Base-by-base conservation (phyloP, 768 basidiomycete genomes). In the Tricholoma hemisulphureum region DNA sequence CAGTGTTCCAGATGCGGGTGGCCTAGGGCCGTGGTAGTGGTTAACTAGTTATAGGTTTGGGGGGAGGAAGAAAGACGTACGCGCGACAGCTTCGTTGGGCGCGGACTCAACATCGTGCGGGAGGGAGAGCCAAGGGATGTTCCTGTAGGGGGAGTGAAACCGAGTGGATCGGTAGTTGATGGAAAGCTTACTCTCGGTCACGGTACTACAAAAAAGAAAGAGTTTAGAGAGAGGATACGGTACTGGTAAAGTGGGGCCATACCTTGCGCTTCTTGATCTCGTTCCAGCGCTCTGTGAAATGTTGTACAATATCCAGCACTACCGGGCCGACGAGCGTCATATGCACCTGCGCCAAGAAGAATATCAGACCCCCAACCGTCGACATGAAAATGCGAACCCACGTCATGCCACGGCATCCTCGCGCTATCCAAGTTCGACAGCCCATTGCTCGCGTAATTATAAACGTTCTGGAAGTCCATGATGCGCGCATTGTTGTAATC, bases 331-430 rank as follows among this genome's bases (percentile, higher is more conserved):
- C 75, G 21, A 95, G 73, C 4, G 91, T 93, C 87, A 92, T 90
- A 69, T 95, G 94, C 11, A 89, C 82, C 87, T 89, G 68, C 11
- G 46, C 20, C 20, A 9, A 60, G 14, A 18, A 23, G 39, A 20
- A 20, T 4, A 23, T 3, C 24, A 4, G 11, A 14, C 24, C 13
- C 13, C 1, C 21, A 45, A 6, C 41, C 11, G 5, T n/a, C 41
- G 23, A 43, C 35, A 16, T n/a, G 9, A 24, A 53, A 39, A 53
- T 24, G 5, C 29, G 53, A 39, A 73, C 88, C 58, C 55, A 92
- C 93, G 74, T 98, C 95, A 67, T 98, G 95, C 95, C 95, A 98
- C 1, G 95, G 93, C 93, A 95, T 93, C 60, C 91, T 77, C 1
- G 84, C 76, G 13, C 76, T 85, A 61, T 93, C 89, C 45, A 86